These are phyloP conservation scores for Lyophyllum shimeji DNA, from an alignment of 768 basidiomycete species.

Conservation along the genomic window DNA sequence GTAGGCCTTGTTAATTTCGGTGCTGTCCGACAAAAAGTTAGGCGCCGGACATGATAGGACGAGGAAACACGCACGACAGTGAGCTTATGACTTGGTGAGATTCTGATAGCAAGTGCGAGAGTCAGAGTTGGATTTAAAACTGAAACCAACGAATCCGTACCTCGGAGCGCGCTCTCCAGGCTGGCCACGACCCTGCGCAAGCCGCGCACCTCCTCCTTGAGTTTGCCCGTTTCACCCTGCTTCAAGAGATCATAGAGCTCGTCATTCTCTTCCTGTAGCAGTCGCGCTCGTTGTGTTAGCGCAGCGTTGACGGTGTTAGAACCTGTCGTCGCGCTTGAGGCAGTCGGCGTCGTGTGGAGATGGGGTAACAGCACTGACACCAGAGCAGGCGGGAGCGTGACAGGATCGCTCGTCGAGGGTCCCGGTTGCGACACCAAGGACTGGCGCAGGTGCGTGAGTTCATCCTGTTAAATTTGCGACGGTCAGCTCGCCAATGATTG, in stretches of 20 bases:
- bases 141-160: constrained; percentile 36
- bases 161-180: constrained; percentile 75
- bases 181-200: constrained; percentile 66
- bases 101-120: constrained; percentile 41
- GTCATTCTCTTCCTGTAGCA: constrained; percentile 86
- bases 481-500: constrained; percentile 6
- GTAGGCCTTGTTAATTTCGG: constrained; percentile 77
- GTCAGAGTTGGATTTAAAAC: constrained; percentile 9
- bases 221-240: constrained; percentile 71
- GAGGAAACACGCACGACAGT: constrained; percentile 61
- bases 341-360: constrained; percentile 43
- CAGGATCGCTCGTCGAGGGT: constrained; percentile 57
- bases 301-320: constrained; percentile 68
- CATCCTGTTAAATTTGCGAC: constrained; percentile 51
- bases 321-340: constrained; percentile 28
- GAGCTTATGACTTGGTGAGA: constrained; percentile 72
- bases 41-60: constrained; percentile 12
- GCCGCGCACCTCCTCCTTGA: constrained; percentile 80
- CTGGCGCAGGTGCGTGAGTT: constrained; percentile 66
- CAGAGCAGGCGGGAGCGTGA: constrained; percentile 71
- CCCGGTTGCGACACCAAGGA: constrained; percentile 61
- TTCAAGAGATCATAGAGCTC: constrained; percentile 78
- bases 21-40: constrained; percentile 37
- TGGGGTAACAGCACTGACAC: constrained; percentile 71
- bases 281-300: constrained; percentile 67